These are phyloP conservation scores for Vaccinium corymbosum DNA, from an alignment of 148 eudicot genomes.

Conservation along the genomic window DNA sequence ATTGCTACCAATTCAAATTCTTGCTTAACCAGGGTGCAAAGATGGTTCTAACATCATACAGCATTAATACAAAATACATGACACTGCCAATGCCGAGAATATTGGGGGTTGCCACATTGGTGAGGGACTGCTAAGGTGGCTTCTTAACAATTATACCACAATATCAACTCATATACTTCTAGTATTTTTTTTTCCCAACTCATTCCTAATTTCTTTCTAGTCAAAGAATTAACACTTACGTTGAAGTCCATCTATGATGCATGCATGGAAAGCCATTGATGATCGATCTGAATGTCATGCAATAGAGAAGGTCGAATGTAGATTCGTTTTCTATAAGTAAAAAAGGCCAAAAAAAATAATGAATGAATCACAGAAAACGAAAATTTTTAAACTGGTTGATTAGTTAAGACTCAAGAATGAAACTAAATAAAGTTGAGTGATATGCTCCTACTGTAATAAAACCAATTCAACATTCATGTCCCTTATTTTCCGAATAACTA, in stretches of 20 bases:
- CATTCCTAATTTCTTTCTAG: neutral
- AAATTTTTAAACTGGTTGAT: too few relatives aligned
- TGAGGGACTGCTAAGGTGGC: neutral
- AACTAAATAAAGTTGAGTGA: neutral
- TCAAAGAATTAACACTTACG: conserved; percentile 49
- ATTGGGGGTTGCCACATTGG: too few relatives aligned
- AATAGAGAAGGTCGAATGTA: conserved; percentile 88
- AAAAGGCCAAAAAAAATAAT: neutral
- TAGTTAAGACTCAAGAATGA: neutral
- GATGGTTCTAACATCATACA: too few relatives aligned
- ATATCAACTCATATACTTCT: neutral
- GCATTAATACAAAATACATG: too few relatives aligned
- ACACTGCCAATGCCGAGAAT: too few relatives aligned
- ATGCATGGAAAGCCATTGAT: conserved; percentile 90
- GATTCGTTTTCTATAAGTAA: conserved; percentile 65
- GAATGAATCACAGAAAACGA: neutral
- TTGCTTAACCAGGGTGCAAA: too few relatives aligned
- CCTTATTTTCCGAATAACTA: neutral
- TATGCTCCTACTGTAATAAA: conserved; percentile 6
- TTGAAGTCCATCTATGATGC: conserved; percentile 99
- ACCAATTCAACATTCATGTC: neutral
- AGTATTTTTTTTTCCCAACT: neutral
- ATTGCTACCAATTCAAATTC: too few relatives aligned
- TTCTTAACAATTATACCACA: neutral
- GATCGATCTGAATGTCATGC: conserved; percentile 91